Conservation (phyloP, 169 alveolate species). For the Cryptosporidium felis region DNA sequence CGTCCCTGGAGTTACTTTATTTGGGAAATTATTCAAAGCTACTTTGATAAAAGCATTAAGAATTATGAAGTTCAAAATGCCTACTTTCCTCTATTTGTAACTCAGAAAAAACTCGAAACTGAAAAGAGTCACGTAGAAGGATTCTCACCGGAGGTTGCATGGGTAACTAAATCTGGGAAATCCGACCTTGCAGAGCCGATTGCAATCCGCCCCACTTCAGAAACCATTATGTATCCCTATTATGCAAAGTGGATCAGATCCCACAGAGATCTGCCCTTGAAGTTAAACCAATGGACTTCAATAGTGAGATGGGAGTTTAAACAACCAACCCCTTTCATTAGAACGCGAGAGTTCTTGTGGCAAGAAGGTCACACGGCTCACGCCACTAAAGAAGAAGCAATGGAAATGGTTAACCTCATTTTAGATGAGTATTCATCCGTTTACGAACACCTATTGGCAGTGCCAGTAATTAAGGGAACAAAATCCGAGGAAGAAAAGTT, state of each 20-base stretch:
- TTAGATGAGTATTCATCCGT: conserved; percentile 88
- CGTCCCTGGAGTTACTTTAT: conserved; percentile 96
- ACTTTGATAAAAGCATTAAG: conserved; percentile 90
- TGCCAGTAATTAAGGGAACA: conserved; percentile 98
- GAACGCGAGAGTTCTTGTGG: conserved; percentile 99
- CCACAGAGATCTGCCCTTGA: conserved; percentile 98
- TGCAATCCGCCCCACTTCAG: conserved; percentile 99
- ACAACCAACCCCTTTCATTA: conserved; percentile 99
- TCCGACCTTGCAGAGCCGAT: conserved; percentile 93
- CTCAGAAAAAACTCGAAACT: conserved; percentile 92
- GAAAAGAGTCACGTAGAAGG: conserved; percentile 99
- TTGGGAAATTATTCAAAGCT: conserved; percentile 96
- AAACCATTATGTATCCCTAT: conserved; percentile 99
- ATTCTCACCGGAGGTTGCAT: conserved; percentile 99
- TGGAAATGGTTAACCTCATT: conserved; percentile 87
- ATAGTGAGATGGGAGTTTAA: conserved; percentile 99
- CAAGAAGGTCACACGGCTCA: conserved; percentile 99
- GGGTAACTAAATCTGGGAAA: conserved; percentile 98
- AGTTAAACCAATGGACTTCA: conserved; percentile 96
- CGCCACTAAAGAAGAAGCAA: conserved; percentile 95
- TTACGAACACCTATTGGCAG: conserved; percentile 96
- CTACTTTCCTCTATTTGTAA: conserved; percentile 95
- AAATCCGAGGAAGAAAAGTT: conserved; percentile 97
- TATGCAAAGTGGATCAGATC: conserved; percentile 98
- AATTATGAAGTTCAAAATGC: conserved; percentile 88